Base-by-base conservation (phyloP, 1,139 yeast species). In the Pichia kudriavzevii region DNA sequence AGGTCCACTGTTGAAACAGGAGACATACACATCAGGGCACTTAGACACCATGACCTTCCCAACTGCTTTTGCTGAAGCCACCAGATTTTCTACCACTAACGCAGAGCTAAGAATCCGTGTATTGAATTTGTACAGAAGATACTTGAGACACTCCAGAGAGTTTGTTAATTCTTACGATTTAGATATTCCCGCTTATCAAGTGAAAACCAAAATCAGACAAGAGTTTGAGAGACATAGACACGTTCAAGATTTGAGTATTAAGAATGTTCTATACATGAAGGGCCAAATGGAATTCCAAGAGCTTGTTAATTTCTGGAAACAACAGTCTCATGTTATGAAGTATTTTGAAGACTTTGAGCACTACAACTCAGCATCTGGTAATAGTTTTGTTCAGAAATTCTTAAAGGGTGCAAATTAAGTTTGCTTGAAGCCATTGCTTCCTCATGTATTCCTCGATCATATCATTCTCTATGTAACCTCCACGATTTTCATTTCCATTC, bases 221-320 rank as follows among this genome's bases (percentile, higher is more conserved):
- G 94, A 84, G 59, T 84, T 84, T 50, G 94, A 84, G 63, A 72
- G 94, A 64, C 78, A 84, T 53, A 70, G 94, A 55, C 81, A 67
- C 55, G 83, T 82, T 34, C 62, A 64, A 41, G 85, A 80, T 54
- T 59, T 79, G 44, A 74, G 74, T 22, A 74, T 80, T 28, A 65
- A 71, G 46, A 84, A 83, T 58, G 69, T 81, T 13, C 66, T 83
- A 40, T 73, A 76, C 49, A 76, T 81, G 66, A 80, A 81, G 64
- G 94, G 93, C 7, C 91, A 82, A 53, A 82, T 82, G 91, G 95
- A 84, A 60, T 84, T 77, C 60, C 95, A 84, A 58, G 95, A 84
- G 57, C 71, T 83, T 55, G 69, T 80, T 52, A 84, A 84, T 63
- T 84, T 83, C 66, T 84, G 95, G 95, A 84, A 84, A 60, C 94